Conservation (phyloP, 495 filamentous ascomycete genomes). For the Podospora sp. region DNA sequence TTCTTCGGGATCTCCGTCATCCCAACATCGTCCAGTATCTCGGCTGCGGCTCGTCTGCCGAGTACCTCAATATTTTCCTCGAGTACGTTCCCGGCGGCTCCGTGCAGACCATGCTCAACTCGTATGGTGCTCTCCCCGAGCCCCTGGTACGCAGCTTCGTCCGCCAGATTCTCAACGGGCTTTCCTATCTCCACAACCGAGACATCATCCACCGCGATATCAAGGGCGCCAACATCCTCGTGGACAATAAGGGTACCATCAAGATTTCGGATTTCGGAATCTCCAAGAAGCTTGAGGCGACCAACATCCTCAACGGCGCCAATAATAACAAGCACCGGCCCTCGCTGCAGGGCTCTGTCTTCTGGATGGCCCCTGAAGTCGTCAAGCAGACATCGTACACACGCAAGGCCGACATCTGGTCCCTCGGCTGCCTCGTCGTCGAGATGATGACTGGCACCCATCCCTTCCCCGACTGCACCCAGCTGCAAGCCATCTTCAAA, state of each 20-base stretch:
- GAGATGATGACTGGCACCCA: constrained; percentile 99
- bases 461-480: constrained; percentile 95
- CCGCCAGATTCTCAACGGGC: constrained; percentile 88
- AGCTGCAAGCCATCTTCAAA: constrained; percentile 98
- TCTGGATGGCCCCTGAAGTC: constrained; percentile 99
- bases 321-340: constrained; percentile 78
- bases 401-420: constrained; percentile 99
- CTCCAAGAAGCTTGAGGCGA: constrained; percentile 69
- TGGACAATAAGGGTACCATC: constrained; percentile 98
- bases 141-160: constrained; percentile 95
- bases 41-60: constrained; percentile 85
- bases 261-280: constrained; percentile 99
- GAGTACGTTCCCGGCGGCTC: constrained; percentile 98
- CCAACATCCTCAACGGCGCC: constrained; percentile 56
- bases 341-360: constrained; percentile 94
- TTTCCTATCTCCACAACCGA: constrained; percentile 92
- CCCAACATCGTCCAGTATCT: constrained; percentile 98
- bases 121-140: constrained; percentile 92
- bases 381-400: constrained; percentile 97
- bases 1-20: constrained; percentile 92
- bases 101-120: constrained; percentile 96
- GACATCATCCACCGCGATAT: constrained; percentile 99
- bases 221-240: constrained; percentile 97
- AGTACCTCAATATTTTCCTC: constrained; percentile 98
- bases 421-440: constrained; percentile 91